Percentiles rank a stretch among this genome's conserved stretches.
Evolutionary conservation across 1,284 basidiomycete species (phyloP).

Genomic region (Thecaphora frezii): DNA sequence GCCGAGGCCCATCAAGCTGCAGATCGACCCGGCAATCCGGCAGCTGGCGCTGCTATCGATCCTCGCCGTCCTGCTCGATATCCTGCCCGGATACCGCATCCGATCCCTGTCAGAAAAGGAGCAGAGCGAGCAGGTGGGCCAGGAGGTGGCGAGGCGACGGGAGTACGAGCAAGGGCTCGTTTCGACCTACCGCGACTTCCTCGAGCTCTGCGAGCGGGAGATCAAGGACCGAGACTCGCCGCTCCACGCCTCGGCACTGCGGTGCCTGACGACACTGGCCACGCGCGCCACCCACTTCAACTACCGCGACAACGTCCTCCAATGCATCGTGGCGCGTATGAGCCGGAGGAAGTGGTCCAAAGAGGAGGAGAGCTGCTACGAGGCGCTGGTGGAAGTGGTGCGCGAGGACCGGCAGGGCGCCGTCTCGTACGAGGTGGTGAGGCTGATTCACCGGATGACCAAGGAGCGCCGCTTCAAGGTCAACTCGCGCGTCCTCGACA

Average conservation of each 20-base stretch:
- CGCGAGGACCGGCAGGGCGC: constrained; percentile 75
- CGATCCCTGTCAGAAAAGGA: constrained; percentile 85
- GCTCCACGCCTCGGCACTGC: constrained; percentile 72
- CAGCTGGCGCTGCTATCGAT: constrained; percentile 87
- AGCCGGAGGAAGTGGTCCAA: constrained; percentile 66
- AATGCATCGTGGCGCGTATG: constrained; percentile 77
- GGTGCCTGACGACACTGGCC: constrained; percentile 83
- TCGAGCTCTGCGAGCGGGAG: constrained; percentile 82
- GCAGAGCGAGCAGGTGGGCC: constrained; percentile 88
- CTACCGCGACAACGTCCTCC: constrained; percentile 90
- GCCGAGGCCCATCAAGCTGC: constrained; percentile 20
- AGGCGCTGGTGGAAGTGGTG: constrained; percentile 79
- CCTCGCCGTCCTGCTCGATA: constrained; percentile 90
- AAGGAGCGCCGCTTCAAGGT: constrained; percentile 89
- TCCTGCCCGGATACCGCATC: constrained; percentile 79
- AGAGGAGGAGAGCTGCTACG: constrained; percentile 78
- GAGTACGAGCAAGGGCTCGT: constrained; percentile 98
- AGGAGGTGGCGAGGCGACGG: constrained; percentile 83
- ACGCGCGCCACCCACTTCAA: constrained; percentile 91
- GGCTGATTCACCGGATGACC: constrained; percentile 90
- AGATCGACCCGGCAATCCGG: constrained; percentile 79
- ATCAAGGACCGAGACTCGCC: constrained; percentile 68
- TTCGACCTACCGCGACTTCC: constrained; percentile 81
- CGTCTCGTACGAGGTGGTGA: constrained; percentile 83
- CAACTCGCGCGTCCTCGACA: constrained; percentile 82